Evolutionary conservation across 1,284 basidiomycete species (phyloP).

Genomic region (Tremellales sp.): DNA sequence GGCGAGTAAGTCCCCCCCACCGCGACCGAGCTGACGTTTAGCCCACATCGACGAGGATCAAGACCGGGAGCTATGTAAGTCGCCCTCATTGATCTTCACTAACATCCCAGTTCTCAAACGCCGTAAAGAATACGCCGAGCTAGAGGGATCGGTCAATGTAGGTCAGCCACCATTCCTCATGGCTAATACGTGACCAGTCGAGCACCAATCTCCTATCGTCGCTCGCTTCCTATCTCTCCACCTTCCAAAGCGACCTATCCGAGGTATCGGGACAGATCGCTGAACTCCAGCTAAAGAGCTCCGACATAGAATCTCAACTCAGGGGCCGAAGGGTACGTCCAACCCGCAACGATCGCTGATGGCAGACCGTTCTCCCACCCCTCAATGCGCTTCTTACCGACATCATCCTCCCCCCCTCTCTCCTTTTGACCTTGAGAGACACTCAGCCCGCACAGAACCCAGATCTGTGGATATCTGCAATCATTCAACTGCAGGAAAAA

Average conservation of each 20-base stretch:
- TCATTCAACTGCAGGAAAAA: conserved; percentile 73
- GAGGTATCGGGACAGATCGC: conserved; percentile 93
- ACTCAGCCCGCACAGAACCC: conserved; percentile 60
- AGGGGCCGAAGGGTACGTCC: conserved; percentile 70
- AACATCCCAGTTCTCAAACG: conserved; percentile 28
- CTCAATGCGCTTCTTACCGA: conserved; percentile 74
- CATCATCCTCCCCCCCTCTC: conserved; percentile 73
- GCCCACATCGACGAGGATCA: conserved; percentile 11
- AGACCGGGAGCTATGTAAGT: conserved; percentile 22
- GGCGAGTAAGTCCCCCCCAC: neutral
- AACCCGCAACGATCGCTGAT: neutral
- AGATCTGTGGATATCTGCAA: conserved; percentile 76
- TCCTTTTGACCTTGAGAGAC: conserved; percentile 78
- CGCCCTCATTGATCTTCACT: neutral
- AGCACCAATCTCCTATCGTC: conserved; percentile 66
- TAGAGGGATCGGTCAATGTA: conserved; percentile 39
- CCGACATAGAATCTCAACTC: conserved; percentile 80
- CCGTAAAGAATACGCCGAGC: conserved; percentile 37
- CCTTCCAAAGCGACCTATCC: conserved; percentile 89
- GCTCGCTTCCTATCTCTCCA: conserved; percentile 83
- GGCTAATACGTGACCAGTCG: conserved; percentile 25
- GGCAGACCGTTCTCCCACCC: conserved; percentile 79
- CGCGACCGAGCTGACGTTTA: neutral
- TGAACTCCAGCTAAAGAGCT: conserved; percentile 82
- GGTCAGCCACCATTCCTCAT: conserved; percentile 14